A percentile compares a stretch with the other conserved stretches of the same genome.
Conservation (phyloP, 2,329 filamentous ascomycete genomes). For the Shiraia sp. region DNA sequence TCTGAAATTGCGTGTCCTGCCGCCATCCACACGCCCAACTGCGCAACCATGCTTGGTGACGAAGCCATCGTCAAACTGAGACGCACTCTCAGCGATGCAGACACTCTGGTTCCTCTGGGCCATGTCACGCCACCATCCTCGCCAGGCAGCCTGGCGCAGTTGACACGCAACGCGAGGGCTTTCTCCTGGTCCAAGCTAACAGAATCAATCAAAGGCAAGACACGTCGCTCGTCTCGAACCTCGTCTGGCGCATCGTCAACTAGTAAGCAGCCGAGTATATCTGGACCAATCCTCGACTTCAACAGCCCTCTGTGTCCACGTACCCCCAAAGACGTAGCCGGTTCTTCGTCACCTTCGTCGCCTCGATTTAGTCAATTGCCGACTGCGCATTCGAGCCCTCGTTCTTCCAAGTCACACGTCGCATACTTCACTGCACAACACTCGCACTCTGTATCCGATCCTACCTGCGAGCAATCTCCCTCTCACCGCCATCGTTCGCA, state of each 20-base stretch:
- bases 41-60: conserved; percentile 22
- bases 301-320: conserved; percentile 20
- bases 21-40: conserved; percentile 2
- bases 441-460: conserved; percentile 25
- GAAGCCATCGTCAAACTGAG: conserved; percentile 26
- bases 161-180: conserved; percentile 16
- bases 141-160: conserved; percentile 8
- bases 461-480: conserved; percentile 20
- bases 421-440: conserved; percentile 8
- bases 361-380: conserved; percentile 2
- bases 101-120: conserved; percentile 19
- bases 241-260: conserved; percentile 19
- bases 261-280: conserved; percentile 26
- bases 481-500: conserved; percentile 10
- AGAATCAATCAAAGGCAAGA: conserved; percentile 25
- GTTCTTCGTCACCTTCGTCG: conserved; percentile 7
- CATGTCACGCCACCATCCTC: conserved; percentile 17
- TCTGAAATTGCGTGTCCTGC: conserved; percentile 7
- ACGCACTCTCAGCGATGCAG: conserved; percentile 27
- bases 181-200: conserved; percentile 38
- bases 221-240: conserved; percentile 14
- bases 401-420: conserved; percentile 2
- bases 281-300: conserved; percentile 25
- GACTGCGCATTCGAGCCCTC: conserved; percentile 14
- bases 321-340: conserved; percentile 8